These are phyloP conservation scores for Bisporella sp. DNA, from an alignment of 2,329 filamentous ascomycete genomes.

Conservation along the genomic window DNA sequence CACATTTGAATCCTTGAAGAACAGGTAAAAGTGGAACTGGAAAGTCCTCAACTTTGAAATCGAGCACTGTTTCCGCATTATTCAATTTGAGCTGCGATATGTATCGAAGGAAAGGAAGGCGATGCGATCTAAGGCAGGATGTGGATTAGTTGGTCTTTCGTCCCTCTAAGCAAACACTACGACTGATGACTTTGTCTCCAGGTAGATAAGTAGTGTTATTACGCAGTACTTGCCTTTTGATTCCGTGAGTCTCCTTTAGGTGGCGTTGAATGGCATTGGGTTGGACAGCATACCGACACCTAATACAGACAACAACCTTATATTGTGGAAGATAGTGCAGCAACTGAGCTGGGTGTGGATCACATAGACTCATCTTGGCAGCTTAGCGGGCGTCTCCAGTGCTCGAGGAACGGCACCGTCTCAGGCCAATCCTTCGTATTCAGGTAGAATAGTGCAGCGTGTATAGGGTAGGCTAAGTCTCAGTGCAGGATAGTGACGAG, in stretches of 20 bases:
- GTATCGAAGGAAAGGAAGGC: conserved; percentile 15
- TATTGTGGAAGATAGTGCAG: conserved; percentile 17
- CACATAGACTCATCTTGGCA: neutral
- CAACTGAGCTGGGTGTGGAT: conserved; percentile 9
- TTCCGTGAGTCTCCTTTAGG: conserved; percentile 20
- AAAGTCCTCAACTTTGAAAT: conserved; percentile 16
- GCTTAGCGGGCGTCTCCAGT: neutral
- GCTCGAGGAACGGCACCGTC: neutral
- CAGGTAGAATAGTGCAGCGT: neutral
- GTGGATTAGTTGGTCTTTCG: too few species aligned
- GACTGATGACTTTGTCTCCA: too few species aligned
- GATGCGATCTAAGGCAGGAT: conserved; percentile 3
- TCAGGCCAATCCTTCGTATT: too few species aligned
- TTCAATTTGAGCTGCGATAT: conserved; percentile 15
- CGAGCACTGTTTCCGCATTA: conserved; percentile 16
- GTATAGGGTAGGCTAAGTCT: neutral
- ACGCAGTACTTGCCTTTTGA: neutral
- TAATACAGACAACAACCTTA: conserved; percentile 17
- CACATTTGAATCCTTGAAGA: conserved; percentile 20
- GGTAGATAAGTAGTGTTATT: too few species aligned
- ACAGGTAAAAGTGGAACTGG: conserved; percentile 23
- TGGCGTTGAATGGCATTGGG: conserved; percentile 17
- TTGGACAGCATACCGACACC: conserved; percentile 20
- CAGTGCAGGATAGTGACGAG: neutral
- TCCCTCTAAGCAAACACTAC: too few species aligned